Base-by-base conservation (phyloP, 805 yeast species). In the Pichia kluyveri region DNA sequence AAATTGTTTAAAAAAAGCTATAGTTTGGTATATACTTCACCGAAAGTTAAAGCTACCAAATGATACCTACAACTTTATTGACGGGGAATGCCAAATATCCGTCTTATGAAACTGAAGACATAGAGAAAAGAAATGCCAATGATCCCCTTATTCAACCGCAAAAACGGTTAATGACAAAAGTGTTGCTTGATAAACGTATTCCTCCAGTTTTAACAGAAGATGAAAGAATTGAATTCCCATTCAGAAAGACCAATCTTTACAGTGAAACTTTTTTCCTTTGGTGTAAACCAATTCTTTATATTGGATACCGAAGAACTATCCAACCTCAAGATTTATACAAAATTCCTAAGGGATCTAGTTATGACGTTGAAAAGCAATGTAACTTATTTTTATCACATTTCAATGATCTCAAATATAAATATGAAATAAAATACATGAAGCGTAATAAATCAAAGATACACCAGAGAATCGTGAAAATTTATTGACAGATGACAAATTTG, bases 261-360 rank as follows among this genome's bases (percentile, higher is more conserved):
- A 69, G 72, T 14, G 65, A 65, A 54, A 42, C 70, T 0, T 75
- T 79, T 52, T 79, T 83, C 58, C 70, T 80, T 72, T 86, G 95
- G 93, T 68, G 83, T 38, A 46, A 65, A 18, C 91, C 91, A 0
- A 55, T 84, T 31, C 63, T 86, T 69, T 65, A 66, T 23, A 74
- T 76, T 8, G 93, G 95, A 8, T 86, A 86, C 61, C 78, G 75
- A 59, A 71, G 95, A 56, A 82, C 88, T 0, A 67, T 86, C 43
- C 79, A 76, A 46, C 80, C 85, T 2, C 75, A 76, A 43, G 93
- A 86, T 65, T 61, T 85, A 51, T 84, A 61, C 56, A 63, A 62
- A 48, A 62, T 78, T 51, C 69, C 70, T n/a, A 62, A 61, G 5
- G 69, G 61, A 9, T 51, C 61, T 7, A 39, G 61, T 17, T 63